Evolutionary conservation across 2,329 filamentous ascomycete genomes (phyloP).

Genomic region (Trichoderma sp.): DNA sequence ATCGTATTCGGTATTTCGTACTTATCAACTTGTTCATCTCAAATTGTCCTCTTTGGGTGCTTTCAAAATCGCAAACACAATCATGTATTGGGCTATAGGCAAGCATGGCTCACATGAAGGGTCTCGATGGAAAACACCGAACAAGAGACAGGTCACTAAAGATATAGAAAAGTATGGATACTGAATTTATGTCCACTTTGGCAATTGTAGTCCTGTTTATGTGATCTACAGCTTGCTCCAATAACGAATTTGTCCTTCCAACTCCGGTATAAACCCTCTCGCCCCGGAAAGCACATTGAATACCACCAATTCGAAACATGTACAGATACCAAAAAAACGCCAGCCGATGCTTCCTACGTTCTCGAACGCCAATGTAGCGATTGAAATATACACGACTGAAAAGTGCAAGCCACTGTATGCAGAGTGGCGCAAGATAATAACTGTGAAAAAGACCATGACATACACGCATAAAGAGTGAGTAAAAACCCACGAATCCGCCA

Average conservation of each 20-base stretch:
- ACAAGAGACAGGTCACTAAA: no score
- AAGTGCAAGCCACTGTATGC: no score
- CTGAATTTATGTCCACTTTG: background rate
- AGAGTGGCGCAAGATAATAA: background rate
- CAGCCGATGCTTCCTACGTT: background rate
- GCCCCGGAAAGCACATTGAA: background rate
- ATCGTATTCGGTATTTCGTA: no score
- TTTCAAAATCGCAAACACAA: no score
- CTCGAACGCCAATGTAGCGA: background rate
- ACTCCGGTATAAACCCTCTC: background rate
- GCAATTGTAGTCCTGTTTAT: background rate
- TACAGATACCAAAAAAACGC: background rate
- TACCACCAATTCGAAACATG: background rate
- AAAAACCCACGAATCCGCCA: background rate
- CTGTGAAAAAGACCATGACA: background rate
- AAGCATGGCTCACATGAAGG: no score
- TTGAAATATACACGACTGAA: background rate
- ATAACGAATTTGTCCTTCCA: background rate
- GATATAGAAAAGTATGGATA: no score
- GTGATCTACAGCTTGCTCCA: background rate
- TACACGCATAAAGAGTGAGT: background rate
- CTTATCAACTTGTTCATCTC: no score
- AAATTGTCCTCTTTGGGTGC: no score
- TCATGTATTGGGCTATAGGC: no score
- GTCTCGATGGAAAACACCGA: no score